Evolutionary conservation across 345 rosid species (phyloP), one percentile per base, ranked within the genome.

Genomic region (Erysimum cheiranthoides): DNA sequence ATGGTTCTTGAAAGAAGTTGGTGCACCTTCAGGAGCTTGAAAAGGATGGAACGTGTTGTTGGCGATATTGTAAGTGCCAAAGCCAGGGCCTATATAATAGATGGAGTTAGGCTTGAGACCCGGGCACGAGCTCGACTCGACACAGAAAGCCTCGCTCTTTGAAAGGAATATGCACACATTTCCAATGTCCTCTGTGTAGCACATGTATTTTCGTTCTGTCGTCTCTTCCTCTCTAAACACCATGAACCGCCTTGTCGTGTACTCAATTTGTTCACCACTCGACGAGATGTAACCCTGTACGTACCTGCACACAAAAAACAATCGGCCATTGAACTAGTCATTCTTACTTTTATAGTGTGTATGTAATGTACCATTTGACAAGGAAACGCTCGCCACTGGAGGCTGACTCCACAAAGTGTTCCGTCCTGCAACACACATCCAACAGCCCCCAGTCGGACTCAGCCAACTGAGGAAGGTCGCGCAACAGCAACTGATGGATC

Each of bases 11-110:
- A 54, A 68, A 40, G 31, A 68, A 40, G 30, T 54, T 0, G 73
- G 52, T 68, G 63, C 72, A 53, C 50, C 72, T 68, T 68, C 72
- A 52, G 72, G 72, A 53, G 61, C 50, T 68, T 68, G 50, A 53
- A 68, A 68, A 52, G 52, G 38, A 68, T 68, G 38, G 14, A 52
- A 25, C 3, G 50, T 51, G 27, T 11, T 5, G 30, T 54, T 0
- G 73, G 52, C 52, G 52, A 69, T 0, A 69, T 54, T 54, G 40
- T 54, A 69, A 30, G 56, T 56, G 30, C 73, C 64, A 69, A 30
- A 69, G 1, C 62, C 73, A 56, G 56, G 73, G 5, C 73, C 73
- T 42, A 69, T 25, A 56, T 16, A 69, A 30, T 54, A 69, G 2
- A 69, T 69, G 17, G 64, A 56, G 53, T 69, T 69, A 28, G 73